A percentile compares a stretch with the other conserved stretches of the same genome.
These are phyloP conservation scores for Scedosporium dehoogii DNA, from an alignment of 2,329 filamentous ascomycete genomes.

Conservation along the genomic window DNA sequence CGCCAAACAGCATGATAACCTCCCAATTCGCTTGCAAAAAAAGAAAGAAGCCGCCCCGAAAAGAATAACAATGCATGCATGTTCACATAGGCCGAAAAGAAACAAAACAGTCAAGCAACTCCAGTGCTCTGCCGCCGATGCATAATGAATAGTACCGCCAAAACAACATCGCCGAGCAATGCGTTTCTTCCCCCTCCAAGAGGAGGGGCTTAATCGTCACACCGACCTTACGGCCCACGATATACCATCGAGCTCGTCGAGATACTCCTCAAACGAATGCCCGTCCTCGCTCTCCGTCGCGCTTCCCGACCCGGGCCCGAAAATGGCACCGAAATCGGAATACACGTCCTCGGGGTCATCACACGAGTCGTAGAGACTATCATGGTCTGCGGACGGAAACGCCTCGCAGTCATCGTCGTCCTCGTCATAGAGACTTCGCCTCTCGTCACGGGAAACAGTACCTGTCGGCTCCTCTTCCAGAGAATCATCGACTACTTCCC, in stretches of 20 bases:
- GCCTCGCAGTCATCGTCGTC: slow-evolving; percentile 35
- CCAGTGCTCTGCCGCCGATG: background rate
- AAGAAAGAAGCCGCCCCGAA: background rate
- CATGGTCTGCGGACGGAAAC: slow-evolving; percentile 36
- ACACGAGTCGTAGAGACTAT: slow-evolving; percentile 28
- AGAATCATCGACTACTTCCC: background rate
- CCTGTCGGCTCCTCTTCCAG: background rate
- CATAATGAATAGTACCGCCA: background rate
- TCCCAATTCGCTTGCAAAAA: background rate
- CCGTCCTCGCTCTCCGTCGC: slow-evolving; percentile 24
- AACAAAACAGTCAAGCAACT: background rate
- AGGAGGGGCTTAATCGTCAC: slow-evolving; percentile 1
- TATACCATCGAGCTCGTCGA: slow-evolving; percentile 47
- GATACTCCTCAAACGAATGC: slow-evolving; percentile 39
- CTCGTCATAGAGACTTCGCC: slow-evolving; percentile 12
- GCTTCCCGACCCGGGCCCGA: slow-evolving; percentile 24
- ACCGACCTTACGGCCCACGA: slow-evolving; percentile 26
- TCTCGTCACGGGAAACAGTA: background rate
- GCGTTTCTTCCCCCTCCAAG: background rate
- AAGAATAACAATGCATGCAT: background rate
- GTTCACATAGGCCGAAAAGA: background rate
- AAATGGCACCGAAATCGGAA: slow-evolving; percentile 43
- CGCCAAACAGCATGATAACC: background rate
- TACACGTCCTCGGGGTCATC: slow-evolving; percentile 42
- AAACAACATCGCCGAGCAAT: background rate